phyloP scores from a whole-genome alignment of 2,329 filamentous ascomycete species.

The Curvularia spicifera region DNA sequence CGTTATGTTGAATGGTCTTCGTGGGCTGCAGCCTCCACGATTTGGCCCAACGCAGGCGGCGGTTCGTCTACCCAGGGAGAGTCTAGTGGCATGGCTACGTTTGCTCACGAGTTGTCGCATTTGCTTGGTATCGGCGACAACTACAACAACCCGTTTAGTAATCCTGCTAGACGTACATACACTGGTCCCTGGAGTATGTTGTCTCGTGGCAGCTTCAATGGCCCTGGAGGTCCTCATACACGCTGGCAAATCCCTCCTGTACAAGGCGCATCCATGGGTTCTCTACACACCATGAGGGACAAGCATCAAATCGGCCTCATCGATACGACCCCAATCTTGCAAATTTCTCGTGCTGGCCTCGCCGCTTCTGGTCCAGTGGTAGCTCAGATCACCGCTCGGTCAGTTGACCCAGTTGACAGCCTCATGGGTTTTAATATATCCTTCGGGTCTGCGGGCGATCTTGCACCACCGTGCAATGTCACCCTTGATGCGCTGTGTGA shows the following conservation, averaged over 20 bases:
- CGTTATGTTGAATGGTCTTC: slow-evolving; percentile 62
- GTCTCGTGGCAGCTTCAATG: slow-evolving; percentile 60
- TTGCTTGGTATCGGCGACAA: slow-evolving; percentile 62
- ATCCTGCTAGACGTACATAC: slow-evolving; percentile 56
- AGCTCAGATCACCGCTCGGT: slow-evolving; percentile 57
- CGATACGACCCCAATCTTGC: slow-evolving; percentile 53
- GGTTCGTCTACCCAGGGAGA: slow-evolving; percentile 62
- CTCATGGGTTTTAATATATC: slow-evolving; percentile 58
- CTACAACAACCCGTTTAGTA: slow-evolving; percentile 61
- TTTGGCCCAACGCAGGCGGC: slow-evolving; percentile 62
- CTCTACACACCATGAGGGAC: slow-evolving; percentile 61
- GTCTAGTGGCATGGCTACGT: slow-evolving; percentile 61
- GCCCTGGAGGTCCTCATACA: slow-evolving; percentile 60
- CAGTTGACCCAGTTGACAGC: slow-evolving; percentile 51
- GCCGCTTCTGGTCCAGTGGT: slow-evolving; percentile 54
- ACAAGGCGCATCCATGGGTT: slow-evolving; percentile 58
- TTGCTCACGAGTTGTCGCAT: slow-evolving; percentile 61
- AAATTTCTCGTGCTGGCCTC: slow-evolving; percentile 54
- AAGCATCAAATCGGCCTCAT: slow-evolving; percentile 61
- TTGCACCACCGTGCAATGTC: slow-evolving; percentile 54
- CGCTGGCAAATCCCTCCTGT: slow-evolving; percentile 61
- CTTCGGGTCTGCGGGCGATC: slow-evolving; percentile 52
- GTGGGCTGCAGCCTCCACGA: slow-evolving; percentile 59
- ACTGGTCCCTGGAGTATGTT: slow-evolving; percentile 63
- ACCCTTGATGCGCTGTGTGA: slow-evolving; percentile 58